Evolutionary conservation across 148 eudicot genomes (phyloP), one percentile per base, ranked within the genome.

Genomic region (Rhododendron griersonianum): DNA sequence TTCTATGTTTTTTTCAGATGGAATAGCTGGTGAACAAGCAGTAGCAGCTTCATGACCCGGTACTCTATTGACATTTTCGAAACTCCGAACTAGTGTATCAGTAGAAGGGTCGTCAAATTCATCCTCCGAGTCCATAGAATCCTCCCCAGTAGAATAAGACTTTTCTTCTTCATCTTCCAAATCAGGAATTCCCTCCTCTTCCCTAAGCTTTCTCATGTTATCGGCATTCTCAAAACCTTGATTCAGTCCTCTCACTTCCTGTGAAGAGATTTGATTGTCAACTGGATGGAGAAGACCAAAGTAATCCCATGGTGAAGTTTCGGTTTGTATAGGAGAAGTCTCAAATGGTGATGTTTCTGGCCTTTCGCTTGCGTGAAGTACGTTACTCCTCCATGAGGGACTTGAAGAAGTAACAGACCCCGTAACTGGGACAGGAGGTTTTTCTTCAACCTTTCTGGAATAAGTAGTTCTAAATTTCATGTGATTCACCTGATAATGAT

Each of bases 71-170:
- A 95, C 92, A 90, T 96, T 96, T 87, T 92, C 91, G 74, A 96
- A 95, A 87, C 94, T 96, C 80, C 98, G 91, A 82, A 96, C 96
- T 11, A 96, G 91, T 61, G 92, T 90, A 78, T 92, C 95, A 30
- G 94, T 84, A 30, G 96, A 87, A 11, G 98, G 96, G 35, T 95
- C 95, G 88, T 96, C 99, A 92, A 96, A 96, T 85, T 95, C 99
- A 90, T 95, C 98, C 28, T 93, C 98, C 3, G 98, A 91, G 48
- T 84, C 93, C 82, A 86, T 88, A 55, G 93, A 95, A 33, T 85
- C 91, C 35, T 88, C 91, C 35, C 61, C 91, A 35, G 79, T 71
- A 30, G 91, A 88, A 14, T 90, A 89, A 77, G 75, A 41, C 47
- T 85, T 89, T 23, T 91, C 96, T 75, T 89, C 91, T 53, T 84